phyloP scores from a whole-genome alignment of 495 filamentous ascomycete genomes.

The Echria macrotheca region DNA sequence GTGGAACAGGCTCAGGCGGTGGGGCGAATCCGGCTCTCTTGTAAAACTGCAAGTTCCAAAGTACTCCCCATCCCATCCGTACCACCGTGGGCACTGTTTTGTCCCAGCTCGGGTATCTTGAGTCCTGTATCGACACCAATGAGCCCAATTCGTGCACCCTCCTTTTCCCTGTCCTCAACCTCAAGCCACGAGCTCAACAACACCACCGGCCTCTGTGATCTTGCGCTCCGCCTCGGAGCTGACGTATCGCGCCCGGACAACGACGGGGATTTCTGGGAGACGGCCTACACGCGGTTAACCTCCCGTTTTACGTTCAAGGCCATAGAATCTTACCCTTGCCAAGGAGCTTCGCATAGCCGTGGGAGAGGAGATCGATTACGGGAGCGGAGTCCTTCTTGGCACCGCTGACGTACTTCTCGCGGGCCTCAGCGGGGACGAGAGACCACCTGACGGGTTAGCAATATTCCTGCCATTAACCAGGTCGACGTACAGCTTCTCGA shows the following conservation, averaged over 20 bases:
- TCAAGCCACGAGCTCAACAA: constrained; percentile 32
- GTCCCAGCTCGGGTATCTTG: too few species aligned
- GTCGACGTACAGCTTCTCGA: constrained; percentile 30
- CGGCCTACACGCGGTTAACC: constrained; percentile 19
- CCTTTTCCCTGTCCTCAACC: too few species aligned
- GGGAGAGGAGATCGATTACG: constrained; percentile 32
- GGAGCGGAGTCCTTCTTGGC: constrained; percentile 28
- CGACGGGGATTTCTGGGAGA: constrained; percentile 31
- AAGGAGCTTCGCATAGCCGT: constrained; percentile 34
- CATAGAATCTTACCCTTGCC: constrained; percentile 27
- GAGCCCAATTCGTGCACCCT: too few species aligned
- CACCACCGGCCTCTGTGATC: constrained; percentile 31
- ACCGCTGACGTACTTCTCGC: constrained; percentile 31
- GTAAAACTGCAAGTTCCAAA: too few species aligned
- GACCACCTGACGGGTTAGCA: constrained; percentile 19
- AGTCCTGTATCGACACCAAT: too few species aligned
- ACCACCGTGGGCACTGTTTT: too few species aligned
- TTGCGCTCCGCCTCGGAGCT: constrained; percentile 34
- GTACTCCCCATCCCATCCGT: too few species aligned
- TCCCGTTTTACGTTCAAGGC: too few species aligned
- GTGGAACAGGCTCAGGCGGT: too few species aligned
- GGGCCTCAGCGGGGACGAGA: constrained; percentile 30
- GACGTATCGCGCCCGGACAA: constrained; percentile 31
- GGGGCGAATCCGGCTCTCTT: too few species aligned
- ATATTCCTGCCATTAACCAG: background rate